A percentile compares a stretch with the other conserved stretches of the same genome.
phyloP scores from a whole-genome alignment of 306 rosid species.

The Vigna trinervia region DNA sequence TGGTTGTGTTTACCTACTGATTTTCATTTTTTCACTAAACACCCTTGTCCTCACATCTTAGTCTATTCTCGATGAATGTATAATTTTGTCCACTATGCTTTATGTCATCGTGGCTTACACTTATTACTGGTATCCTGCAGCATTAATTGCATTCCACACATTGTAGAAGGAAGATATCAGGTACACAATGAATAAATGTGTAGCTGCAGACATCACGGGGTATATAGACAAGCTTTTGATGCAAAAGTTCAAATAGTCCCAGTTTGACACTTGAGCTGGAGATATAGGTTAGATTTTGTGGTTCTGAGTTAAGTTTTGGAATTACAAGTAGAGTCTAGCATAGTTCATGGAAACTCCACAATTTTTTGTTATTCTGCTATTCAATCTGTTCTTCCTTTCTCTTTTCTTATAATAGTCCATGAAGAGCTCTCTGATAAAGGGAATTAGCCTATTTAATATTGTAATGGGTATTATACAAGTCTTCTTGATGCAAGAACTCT shows the following conservation, averaged over 20 bases:
- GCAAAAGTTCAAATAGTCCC: slow-evolving; percentile 34
- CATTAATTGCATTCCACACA: slow-evolving; percentile 59
- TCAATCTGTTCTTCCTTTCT: not conserved
- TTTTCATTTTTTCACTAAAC: not conserved
- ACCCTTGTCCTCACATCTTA: not conserved
- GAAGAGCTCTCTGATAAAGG: slow-evolving; percentile 25
- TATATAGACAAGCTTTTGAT: slow-evolving; percentile 19
- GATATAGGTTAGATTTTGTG: slow-evolving; percentile 38
- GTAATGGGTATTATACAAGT: slow-evolving; percentile 18
- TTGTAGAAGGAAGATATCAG: slow-evolving; percentile 55
- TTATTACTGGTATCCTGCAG: slow-evolving; percentile 60
- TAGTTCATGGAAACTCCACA: not conserved
- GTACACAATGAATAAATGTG: slow-evolving; percentile 24
- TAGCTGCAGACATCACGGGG: slow-evolving; percentile 39
- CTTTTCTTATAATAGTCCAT: slow-evolving; percentile 1
- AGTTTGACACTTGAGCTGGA: slow-evolving; percentile 11
- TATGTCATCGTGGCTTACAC: slow-evolving; percentile 16
- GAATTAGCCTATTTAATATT: slow-evolving; percentile 23
- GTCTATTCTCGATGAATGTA: not conserved
- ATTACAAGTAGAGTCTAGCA: slow-evolving; percentile 28
- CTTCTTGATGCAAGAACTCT: not conserved
- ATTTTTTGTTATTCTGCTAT: not conserved
- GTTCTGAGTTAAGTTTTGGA: slow-evolving; percentile 40
- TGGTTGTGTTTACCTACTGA: not conserved
- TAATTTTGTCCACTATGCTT: not conserved